phyloP scores from a whole-genome alignment of 208 protist genomes.

The Herpetomonas muscarum region DNA sequence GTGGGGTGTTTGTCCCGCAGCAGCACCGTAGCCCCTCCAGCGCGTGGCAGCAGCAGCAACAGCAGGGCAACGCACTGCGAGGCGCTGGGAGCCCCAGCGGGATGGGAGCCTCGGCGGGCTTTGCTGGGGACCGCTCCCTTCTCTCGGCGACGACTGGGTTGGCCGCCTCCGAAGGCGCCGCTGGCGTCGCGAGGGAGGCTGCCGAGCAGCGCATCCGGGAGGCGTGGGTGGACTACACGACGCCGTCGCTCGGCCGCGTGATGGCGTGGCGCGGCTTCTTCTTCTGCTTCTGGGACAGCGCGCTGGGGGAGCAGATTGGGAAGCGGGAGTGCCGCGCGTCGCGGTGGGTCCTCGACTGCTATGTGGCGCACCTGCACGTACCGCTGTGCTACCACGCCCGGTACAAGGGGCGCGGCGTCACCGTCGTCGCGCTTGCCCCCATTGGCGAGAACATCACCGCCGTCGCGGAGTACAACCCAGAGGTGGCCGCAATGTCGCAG shows the following conservation, averaged over 20 bases:
- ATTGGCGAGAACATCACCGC: conserved; percentile 27
- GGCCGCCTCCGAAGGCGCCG: conserved; percentile 3
- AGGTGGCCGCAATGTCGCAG: conserved; percentile 42
- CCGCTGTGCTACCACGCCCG: conserved; percentile 43
- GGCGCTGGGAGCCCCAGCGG: too few species aligned
- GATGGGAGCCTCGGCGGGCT: too few species aligned
- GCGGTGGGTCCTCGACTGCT: conserved; percentile 34
- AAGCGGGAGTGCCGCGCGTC: conserved; percentile 42
- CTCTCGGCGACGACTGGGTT: too few species aligned
- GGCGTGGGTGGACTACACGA: conserved; percentile 30
- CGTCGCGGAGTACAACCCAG: conserved; percentile 34
- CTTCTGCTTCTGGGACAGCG: conserved; percentile 42
- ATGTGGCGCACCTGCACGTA: conserved; percentile 36
- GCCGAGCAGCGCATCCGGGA: conserved; percentile 9
- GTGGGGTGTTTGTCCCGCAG: too few species aligned
- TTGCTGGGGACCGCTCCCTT: too few species aligned
- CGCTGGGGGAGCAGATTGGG: conserved; percentile 31
- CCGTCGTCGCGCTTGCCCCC: conserved; percentile 25
- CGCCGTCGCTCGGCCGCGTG: conserved; percentile 30
- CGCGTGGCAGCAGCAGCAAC: too few species aligned
- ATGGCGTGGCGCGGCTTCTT: conserved; percentile 41
- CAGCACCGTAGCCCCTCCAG: too few species aligned
- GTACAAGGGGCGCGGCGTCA: conserved; percentile 49
- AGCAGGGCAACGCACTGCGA: too few species aligned
- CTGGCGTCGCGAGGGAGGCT: conserved; percentile 6